Conservation (phyloP, 2,329 filamentous ascomycete species). For the Sporothrix pallida region DNA sequence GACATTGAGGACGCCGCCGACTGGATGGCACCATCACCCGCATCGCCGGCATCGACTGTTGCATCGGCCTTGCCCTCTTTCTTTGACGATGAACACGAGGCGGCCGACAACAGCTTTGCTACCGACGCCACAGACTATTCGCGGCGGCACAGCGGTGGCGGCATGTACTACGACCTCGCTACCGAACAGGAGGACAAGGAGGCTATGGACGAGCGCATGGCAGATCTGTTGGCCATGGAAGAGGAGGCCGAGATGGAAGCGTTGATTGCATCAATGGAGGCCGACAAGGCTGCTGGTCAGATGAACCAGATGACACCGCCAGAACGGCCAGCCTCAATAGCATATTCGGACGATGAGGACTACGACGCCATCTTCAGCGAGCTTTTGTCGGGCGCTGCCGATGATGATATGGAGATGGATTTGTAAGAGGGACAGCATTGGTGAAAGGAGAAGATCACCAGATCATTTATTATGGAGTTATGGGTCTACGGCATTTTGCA, state of each 20-base stretch:
- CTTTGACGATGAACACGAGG: conserved; percentile 29
- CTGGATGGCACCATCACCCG: conserved; percentile 42
- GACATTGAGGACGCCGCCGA: conserved; percentile 59
- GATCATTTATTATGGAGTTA: neutral
- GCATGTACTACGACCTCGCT: conserved; percentile 35
- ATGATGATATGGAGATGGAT: conserved; percentile 54
- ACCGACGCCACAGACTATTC: neutral
- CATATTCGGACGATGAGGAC: conserved; percentile 61
- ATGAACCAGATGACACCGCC: conserved; percentile 28
- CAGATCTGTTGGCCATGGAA: conserved; percentile 56
- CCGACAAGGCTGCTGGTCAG: neutral
- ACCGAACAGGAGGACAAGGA: conserved; percentile 40
- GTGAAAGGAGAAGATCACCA: neutral
- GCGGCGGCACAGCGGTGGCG: conserved; percentile 11
- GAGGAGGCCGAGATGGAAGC: conserved; percentile 65
- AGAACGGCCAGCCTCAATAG: conserved; percentile 45
- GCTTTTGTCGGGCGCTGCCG: conserved; percentile 57
- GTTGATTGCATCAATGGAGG: conserved; percentile 56
- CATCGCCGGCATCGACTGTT: neutral
- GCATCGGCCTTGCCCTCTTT: conserved; percentile 25
- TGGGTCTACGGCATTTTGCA: neutral
- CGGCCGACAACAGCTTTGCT: neutral
- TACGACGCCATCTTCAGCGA: conserved; percentile 72
- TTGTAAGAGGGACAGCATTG: conserved; percentile 36
- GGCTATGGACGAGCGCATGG: conserved; percentile 57